phyloP scores from a whole-genome alignment of 306 rosid genomes.

The Clitoria ternatea region DNA sequence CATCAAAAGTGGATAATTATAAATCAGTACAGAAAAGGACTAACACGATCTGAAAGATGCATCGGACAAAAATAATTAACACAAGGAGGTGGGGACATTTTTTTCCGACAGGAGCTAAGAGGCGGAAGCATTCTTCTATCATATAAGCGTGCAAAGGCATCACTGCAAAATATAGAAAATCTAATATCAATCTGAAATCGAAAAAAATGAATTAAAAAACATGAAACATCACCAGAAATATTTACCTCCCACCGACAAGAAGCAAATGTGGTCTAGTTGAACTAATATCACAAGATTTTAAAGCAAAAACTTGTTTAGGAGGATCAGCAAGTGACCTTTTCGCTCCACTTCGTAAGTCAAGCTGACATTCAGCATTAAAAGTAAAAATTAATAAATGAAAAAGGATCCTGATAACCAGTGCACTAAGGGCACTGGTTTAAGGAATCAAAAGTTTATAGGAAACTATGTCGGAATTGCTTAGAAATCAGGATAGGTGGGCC shows the following conservation, averaged over 20 bases:
- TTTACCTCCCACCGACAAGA: slow-evolving; percentile 97
- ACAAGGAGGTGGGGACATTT: slow-evolving; percentile 84
- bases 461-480: too few relatives aligned
- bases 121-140: slow-evolving; percentile 98
- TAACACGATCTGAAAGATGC: slow-evolving; percentile 96
- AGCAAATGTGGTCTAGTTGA: slow-evolving; percentile 89
- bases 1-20: slow-evolving; percentile 9
- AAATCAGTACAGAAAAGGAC: slow-evolving; percentile 30
- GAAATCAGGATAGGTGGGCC: too few relatives aligned
- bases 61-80: slow-evolving; percentile 94
- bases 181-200: slow-evolving; percentile 24
- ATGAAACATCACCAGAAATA: slow-evolving; percentile 23
- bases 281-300: slow-evolving; percentile 93
- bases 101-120: slow-evolving; percentile 63
- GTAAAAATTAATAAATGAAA: slow-evolving; percentile 30
- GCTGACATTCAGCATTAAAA: slow-evolving; percentile 54
- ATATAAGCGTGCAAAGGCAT: slow-evolving; percentile 94
- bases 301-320: slow-evolving; percentile 75
- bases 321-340: slow-evolving; percentile 90
- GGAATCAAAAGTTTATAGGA: too few relatives aligned
- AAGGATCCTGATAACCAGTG: too few relatives aligned
- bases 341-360: slow-evolving; percentile 93
- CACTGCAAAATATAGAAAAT: slow-evolving; percentile 53
- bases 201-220: background rate
- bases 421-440: too few relatives aligned